Evolutionary conservation across 192 early-diverging fungal species (phyloP).

Genomic region (Backusella tuberculispora): DNA sequence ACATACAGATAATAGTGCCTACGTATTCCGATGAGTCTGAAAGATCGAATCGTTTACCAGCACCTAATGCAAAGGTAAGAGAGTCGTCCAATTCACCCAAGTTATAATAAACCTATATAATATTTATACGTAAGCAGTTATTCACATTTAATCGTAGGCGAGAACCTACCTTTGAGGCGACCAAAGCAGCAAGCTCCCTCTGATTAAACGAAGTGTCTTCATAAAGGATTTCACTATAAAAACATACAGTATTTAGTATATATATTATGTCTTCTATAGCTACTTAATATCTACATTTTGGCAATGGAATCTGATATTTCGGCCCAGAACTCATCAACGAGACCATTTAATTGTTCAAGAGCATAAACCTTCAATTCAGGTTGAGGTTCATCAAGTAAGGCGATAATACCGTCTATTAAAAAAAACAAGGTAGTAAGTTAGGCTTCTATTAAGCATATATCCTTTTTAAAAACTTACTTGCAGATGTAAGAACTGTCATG

Average conservation of each 20-base stretch:
- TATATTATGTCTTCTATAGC: neutral
- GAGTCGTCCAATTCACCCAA: conserved; percentile 96
- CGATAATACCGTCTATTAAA: conserved; percentile 81
- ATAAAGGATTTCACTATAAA: conserved; percentile 87
- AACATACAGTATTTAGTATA: neutral
- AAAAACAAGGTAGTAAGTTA: neutral
- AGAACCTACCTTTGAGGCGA: conserved; percentile 86
- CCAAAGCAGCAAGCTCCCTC: conserved; percentile 89
- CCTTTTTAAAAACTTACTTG: conserved; percentile 25
- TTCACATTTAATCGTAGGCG: neutral
- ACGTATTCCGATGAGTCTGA: conserved; percentile 85
- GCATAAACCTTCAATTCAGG: conserved; percentile 93
- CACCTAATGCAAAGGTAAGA: conserved; percentile 92
- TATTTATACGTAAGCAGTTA: neutral
- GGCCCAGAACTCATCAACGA: conserved; percentile 97
- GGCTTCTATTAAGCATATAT: neutral
- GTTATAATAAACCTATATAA: conserved; percentile 89
- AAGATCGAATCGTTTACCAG: conserved; percentile 88
- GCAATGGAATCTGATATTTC: conserved; percentile 94
- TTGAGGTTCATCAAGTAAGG: conserved; percentile 91
- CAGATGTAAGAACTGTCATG: conserved; percentile 35
- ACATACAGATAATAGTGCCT: conserved; percentile 91
- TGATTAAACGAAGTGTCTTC: conserved; percentile 88
- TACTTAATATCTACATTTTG: conserved; percentile 71
- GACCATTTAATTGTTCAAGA: conserved; percentile 83